These are phyloP conservation scores for Flaveria trinervia DNA, from an alignment of 129 eudicot species.

Conservation along the genomic window DNA sequence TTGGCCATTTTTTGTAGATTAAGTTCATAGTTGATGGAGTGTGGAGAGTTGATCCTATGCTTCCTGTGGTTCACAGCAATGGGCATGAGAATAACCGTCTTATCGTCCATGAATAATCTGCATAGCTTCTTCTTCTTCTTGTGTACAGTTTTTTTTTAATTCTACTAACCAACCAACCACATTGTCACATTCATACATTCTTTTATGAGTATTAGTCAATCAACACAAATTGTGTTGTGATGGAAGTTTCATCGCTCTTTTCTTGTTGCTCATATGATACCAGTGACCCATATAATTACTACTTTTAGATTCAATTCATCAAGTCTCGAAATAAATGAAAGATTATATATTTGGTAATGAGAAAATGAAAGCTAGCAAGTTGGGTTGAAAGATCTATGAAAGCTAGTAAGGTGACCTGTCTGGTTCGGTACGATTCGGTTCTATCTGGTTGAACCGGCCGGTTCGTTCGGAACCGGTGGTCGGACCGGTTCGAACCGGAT, in stretches of 20 bases:
- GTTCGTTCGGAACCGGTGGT: no score
- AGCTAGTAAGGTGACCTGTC: no score
- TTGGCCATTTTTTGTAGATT: slow-evolving; percentile 50
- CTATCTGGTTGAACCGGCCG: no score
- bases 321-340: no score
- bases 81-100: slow-evolving; percentile 73
- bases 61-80: slow-evolving; percentile 54
- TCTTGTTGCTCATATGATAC: not conserved
- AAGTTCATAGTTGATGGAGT: slow-evolving; percentile 85
- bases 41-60: slow-evolving; percentile 82
- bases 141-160: slow-evolving; percentile 24
- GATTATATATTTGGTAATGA: no score
- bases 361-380: no score
- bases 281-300: no score
- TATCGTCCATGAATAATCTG: slow-evolving; percentile 30
- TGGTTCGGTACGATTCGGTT: no score
- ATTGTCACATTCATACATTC: slow-evolving; percentile 18
- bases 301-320: no score
- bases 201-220: slow-evolving; percentile 10
- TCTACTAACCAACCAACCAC: slow-evolving; percentile 19
- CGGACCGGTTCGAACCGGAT: no score
- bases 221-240: slow-evolving; percentile 12
- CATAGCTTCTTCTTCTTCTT: slow-evolving; percentile 1
- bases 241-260: not conserved
- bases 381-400: no score